These are phyloP conservation scores for Mucor saturninus DNA, from an alignment of 371 early-diverging fungal species.

Conservation along the genomic window DNA sequence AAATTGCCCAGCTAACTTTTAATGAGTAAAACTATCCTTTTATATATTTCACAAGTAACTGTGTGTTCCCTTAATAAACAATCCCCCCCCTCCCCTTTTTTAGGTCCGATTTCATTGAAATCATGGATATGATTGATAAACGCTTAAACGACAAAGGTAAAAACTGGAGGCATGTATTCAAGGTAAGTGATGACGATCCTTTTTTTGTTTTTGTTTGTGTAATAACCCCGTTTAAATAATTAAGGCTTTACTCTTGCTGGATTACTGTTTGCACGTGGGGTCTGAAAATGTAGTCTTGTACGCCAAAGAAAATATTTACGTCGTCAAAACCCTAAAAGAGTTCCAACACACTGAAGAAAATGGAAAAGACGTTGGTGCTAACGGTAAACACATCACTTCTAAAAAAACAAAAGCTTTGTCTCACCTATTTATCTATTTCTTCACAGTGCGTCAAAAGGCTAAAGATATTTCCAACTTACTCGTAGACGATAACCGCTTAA, in stretches of 20 bases:
- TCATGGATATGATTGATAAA: slow-evolving; percentile 96
- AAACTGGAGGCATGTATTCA: slow-evolving; percentile 97
- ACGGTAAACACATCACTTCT: slow-evolving; percentile 55
- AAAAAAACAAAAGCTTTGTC: background rate
- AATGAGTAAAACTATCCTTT: slow-evolving; percentile 63
- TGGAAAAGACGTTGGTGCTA: slow-evolving; percentile 87
- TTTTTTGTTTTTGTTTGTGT: background rate
- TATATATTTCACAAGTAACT: slow-evolving; percentile 3
- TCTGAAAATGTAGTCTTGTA: slow-evolving; percentile 87
- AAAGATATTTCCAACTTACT: slow-evolving; percentile 86
- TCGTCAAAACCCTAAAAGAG: slow-evolving; percentile 92
- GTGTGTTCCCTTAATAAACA: background rate
- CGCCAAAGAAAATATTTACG: slow-evolving; percentile 84
- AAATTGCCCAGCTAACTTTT: slow-evolving; percentile 85
- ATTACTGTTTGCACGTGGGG: slow-evolving; percentile 78
- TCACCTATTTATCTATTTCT: too few species aligned
- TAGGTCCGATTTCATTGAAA: slow-evolving; percentile 87
- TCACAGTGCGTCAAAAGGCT: slow-evolving; percentile 76
- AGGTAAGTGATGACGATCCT: slow-evolving; percentile 55
- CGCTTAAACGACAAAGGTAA: slow-evolving; percentile 94
- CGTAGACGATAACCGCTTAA: slow-evolving; percentile 75
- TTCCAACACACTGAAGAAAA: slow-evolving; percentile 93
- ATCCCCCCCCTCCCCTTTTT: background rate
- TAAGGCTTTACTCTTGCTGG: slow-evolving; percentile 60
- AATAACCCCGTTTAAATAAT: background rate